Percentiles rank a stretch among this genome's conserved stretches.
Evolutionary conservation across 176 grass and related monocot genomes (phyloP).

Genomic region (Rhynchospora pubera): DNA sequence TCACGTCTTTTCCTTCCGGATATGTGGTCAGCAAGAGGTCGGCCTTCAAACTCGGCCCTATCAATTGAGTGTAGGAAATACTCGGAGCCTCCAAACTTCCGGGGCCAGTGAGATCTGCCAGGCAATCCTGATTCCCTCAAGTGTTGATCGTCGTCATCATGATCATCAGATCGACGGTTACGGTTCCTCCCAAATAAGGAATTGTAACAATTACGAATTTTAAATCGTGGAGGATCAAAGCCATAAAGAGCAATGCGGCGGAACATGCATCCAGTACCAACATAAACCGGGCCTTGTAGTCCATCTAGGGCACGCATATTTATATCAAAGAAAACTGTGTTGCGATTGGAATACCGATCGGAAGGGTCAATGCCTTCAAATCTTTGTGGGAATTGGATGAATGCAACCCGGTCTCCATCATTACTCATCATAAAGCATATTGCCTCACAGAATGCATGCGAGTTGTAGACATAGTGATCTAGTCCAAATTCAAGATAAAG

Average conservation of each 20-base stretch:
- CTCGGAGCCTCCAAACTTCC: constrained; percentile 9
- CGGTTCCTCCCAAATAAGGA: constrained; percentile 1
- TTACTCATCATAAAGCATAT: constrained; percentile 19
- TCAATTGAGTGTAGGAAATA: constrained; percentile 7
- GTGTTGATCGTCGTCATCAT: constrained; percentile 3
- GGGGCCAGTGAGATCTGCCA: constrained; percentile 3
- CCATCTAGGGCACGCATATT: constrained; percentile 24
- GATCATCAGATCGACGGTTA: background rate
- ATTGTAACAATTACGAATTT: constrained; percentile 17
- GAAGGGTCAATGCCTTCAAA: constrained; percentile 25
- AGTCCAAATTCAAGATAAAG: constrained; percentile 23
- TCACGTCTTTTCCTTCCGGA: constrained; percentile 20
- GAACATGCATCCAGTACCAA: constrained; percentile 21
- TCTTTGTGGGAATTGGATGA: constrained; percentile 28
- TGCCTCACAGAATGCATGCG: constrained; percentile 18
- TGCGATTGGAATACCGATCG: constrained; percentile 19
- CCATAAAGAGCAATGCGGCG: constrained; percentile 19
- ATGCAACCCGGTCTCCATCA: constrained; percentile 6
- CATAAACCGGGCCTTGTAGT: constrained; percentile 21
- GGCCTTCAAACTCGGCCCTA: constrained; percentile 11
- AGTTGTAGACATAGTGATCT: constrained; percentile 23
- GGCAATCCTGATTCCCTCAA: constrained; percentile 5
- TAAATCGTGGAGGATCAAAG: constrained; percentile 16
- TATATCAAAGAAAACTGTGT: constrained; percentile 23
- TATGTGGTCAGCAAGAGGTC: constrained; percentile 5